Conservation (phyloP, 495 filamentous ascomycete species). For the Aspergillus haitiensis region DNA sequence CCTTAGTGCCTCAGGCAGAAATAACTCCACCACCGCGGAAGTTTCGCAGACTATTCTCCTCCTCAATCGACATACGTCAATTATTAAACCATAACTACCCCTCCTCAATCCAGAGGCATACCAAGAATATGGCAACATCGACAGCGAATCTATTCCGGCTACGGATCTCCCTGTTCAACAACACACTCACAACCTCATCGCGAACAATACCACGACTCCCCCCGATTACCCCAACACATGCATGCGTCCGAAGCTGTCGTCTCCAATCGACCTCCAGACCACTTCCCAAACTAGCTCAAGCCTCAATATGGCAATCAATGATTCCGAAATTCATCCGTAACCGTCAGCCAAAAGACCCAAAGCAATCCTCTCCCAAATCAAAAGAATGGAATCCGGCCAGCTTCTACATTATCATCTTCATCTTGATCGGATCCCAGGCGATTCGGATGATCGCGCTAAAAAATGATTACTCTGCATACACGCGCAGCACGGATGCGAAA, state of each 20-base stretch:
- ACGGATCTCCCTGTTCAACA: neutral
- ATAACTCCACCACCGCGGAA: neutral
- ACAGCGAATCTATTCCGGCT: slow-evolving; percentile 17
- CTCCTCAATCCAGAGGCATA: neutral
- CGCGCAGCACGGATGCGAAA: slow-evolving; percentile 72
- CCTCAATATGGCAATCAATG: slow-evolving; percentile 69
- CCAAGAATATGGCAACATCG: slow-evolving; percentile 4
- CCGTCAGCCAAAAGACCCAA: slow-evolving; percentile 26
- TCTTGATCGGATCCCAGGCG: slow-evolving; percentile 89
- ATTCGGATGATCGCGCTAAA: slow-evolving; percentile 85
- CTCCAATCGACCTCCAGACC: slow-evolving; percentile 32
- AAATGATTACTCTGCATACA: slow-evolving; percentile 70
- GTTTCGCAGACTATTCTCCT: slow-evolving; percentile 1
- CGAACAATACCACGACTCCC: neutral
- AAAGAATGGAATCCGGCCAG: slow-evolving; percentile 92
- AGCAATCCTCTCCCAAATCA: slow-evolving; percentile 42
- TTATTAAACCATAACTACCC: neutral
- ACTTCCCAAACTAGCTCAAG: slow-evolving; percentile 60
- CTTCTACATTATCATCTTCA: slow-evolving; percentile 86
- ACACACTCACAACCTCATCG: neutral
- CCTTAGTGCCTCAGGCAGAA: slow-evolving; percentile 18
- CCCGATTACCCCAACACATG: slow-evolving; percentile 7
- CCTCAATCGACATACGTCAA: too few relatives aligned
- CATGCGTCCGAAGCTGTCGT: slow-evolving; percentile 19
- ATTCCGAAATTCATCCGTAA: slow-evolving; percentile 54